phyloP scores from a whole-genome alignment of 2,329 filamentous ascomycete species.

The Akanthomyces uredinophilus region DNA sequence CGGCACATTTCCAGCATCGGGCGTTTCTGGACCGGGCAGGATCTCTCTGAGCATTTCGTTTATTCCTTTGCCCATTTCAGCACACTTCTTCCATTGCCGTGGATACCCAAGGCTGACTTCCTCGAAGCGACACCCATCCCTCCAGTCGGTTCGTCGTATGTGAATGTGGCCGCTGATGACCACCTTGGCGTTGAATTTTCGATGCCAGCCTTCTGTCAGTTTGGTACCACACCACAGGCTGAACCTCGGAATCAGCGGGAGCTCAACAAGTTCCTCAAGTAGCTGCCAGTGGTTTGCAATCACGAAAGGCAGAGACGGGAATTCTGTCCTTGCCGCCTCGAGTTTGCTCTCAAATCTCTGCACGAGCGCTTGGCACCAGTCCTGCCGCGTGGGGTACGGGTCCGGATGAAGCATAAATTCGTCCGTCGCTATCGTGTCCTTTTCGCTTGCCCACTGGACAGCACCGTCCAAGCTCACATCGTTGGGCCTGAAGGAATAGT shows the following conservation, averaged over 20 bases:
- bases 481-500: constrained; percentile 52
- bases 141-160: constrained; percentile 35
- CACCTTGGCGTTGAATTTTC: constrained; percentile 29
- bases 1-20: background rate
- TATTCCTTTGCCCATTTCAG: constrained; percentile 25
- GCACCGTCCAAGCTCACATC: constrained; percentile 41
- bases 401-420: constrained; percentile 33
- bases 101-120: constrained; percentile 34
- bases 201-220: constrained; percentile 32
- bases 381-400: constrained; percentile 29
- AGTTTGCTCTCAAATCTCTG: constrained; percentile 25
- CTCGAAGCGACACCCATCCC: constrained; percentile 32
- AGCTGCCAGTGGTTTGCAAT: constrained; percentile 36
- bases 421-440: constrained; percentile 32
- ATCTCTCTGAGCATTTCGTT: constrained; percentile 33
- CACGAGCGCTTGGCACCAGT: constrained; percentile 30
- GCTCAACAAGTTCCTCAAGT: constrained; percentile 30
- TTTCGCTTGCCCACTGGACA: constrained; percentile 31
- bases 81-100: constrained; percentile 30
- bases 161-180: constrained; percentile 34
- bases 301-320: constrained; percentile 23
- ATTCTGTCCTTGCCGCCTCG: constrained; percentile 19
- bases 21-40: background rate
- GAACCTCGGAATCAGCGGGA: constrained; percentile 32
- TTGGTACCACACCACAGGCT: constrained; percentile 35